Evolutionary conservation across 2,329 filamentous ascomycete species (phyloP).

Genomic region (Madurella mycetomatis): DNA sequence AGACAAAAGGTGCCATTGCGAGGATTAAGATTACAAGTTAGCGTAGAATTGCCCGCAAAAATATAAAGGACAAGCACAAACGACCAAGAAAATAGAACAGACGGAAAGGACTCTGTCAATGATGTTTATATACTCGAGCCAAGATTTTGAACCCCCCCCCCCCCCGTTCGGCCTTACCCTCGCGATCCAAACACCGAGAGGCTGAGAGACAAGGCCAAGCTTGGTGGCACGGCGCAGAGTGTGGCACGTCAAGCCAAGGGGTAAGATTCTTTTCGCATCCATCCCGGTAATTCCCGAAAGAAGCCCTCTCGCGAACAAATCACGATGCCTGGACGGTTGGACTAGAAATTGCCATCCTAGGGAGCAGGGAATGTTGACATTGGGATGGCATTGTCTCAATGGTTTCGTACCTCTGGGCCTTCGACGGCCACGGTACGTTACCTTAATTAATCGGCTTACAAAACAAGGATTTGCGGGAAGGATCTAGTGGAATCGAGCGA

Average conservation of each 20-base stretch:
- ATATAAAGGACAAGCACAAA: background rate
- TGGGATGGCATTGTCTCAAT: background rate
- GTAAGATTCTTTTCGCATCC: background rate
- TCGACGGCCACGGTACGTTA: no score
- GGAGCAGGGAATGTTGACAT: background rate
- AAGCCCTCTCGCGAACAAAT: constrained; percentile 1
- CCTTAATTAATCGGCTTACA: no score
- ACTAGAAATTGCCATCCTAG: background rate
- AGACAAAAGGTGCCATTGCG: constrained; percentile 3
- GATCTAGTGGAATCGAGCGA: no score
- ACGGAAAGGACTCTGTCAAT: background rate
- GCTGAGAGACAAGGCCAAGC: constrained; percentile 1
- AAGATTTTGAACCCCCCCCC: background rate
- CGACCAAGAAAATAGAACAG: background rate
- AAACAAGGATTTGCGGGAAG: no score
- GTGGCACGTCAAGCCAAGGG: constrained; percentile 12
- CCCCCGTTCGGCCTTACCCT: background rate
- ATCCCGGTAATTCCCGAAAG: constrained; percentile 15
- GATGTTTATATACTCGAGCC: constrained; percentile 3
- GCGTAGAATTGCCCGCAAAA: background rate
- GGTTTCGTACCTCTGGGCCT: background rate
- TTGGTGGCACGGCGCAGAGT: constrained; percentile 15
- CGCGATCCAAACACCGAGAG: background rate
- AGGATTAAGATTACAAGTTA: background rate
- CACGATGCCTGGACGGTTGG: background rate